phyloP scores from a whole-genome alignment of 768 basidiomycete species.

The Suillus tomentosus region DNA sequence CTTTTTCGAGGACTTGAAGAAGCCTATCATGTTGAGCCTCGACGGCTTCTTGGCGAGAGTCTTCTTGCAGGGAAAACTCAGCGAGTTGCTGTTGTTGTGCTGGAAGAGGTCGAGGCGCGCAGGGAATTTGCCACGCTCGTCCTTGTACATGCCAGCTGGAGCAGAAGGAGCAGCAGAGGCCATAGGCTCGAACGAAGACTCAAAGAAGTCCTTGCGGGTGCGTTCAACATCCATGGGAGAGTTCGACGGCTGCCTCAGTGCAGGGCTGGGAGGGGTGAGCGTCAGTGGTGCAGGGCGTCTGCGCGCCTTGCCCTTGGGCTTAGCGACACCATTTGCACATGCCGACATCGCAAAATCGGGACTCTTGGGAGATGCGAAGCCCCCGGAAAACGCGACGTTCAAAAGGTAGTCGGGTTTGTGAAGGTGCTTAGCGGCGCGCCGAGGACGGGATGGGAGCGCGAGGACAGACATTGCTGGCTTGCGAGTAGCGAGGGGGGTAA shows the following conservation, averaged over 20 bases:
- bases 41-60: conserved; percentile 26
- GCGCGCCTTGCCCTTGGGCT: conserved; percentile 33
- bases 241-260: conserved; percentile 35
- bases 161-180: conserved; percentile 14
- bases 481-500: conserved; percentile 26
- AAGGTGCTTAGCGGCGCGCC: conserved; percentile 38
- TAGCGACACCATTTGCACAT: conserved; percentile 10
- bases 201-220: conserved; percentile 44
- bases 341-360: conserved; percentile 19
- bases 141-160: conserved; percentile 4
- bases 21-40: conserved; percentile 30
- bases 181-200: conserved; percentile 45
- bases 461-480: conserved; percentile 39
- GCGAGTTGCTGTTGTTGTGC: conserved; percentile 10
- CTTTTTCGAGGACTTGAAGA: conserved; percentile 33
- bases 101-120: conserved; percentile 14
- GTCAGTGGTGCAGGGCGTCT: conserved; percentile 46
- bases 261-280: conserved; percentile 35
- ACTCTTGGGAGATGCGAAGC: conserved; percentile 16
- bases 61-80: conserved; percentile 18
- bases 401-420: conserved; percentile 39
- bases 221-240: conserved; percentile 37
- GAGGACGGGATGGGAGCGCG: conserved; percentile 37
- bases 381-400: conserved; percentile 31
- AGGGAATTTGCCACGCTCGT: conserved; percentile 6